Evolutionary conservation across 257 asterid species (phyloP), one percentile per base, ranked within the genome.

Genomic region (Solanum megistacrolobum): DNA sequence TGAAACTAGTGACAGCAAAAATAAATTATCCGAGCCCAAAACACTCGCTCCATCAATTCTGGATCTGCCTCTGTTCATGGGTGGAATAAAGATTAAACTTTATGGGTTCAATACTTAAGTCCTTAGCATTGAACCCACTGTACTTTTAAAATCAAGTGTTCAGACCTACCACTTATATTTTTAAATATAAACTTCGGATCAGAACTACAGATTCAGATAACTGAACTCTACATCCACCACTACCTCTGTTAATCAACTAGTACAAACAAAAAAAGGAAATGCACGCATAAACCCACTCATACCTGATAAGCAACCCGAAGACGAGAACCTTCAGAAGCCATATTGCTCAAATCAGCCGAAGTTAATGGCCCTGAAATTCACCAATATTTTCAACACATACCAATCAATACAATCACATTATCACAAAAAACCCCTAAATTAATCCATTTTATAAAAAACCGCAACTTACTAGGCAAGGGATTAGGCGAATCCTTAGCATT

Each of bases 301-400:
- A 97, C 99, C 99, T 97, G 99, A 92, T 97, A 97, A 9, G 99
- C 99, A 83, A 97, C 99, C 41, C 99, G 99, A 69, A 97, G 96
- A 84, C 92, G 94, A 92, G 98, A 88, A 68, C 99, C 99, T 89
- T 92, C 96, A 6, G 96, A 81, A 11, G 94, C 91, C 93, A 93
- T 89, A 87, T 93, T 95, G 9, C 96, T 92, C 88, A 97, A 87
- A 46, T 90, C 92, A 36, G 97, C 98, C 27, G 99, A 95, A 12
- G 99, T 96, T 76, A 97, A 87, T 35, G 99, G 99, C 92, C 96
- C 99, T 97, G 88, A 90, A 89, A 87, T 65, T 83, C 43, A 74
- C 87, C 27, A 73, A 85, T 25, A 0, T 52, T 52, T 0, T 52
- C 58, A 81, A 39, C 23, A 31, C 27, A 10, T 10, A 84, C 3